Evolutionary conservation across 306 rosid genomes (phyloP).

Genomic region (Pterocarpus macrocarpus): DNA sequence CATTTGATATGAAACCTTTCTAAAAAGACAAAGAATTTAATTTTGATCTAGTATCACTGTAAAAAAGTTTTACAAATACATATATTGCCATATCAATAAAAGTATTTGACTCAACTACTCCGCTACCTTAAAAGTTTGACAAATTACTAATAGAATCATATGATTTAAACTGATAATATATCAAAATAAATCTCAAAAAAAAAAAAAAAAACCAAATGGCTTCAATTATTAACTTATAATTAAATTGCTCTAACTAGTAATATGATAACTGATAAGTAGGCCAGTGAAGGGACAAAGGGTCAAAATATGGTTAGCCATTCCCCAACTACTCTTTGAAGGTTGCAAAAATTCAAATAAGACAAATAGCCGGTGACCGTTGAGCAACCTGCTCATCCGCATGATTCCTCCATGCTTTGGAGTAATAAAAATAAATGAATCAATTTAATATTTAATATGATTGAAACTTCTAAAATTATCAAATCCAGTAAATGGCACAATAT

Average conservation of each 20-base stretch:
- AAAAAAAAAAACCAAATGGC: background rate
- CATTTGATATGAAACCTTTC: too few relatives aligned
- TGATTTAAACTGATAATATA: too few relatives aligned
- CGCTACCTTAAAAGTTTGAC: too few relatives aligned
- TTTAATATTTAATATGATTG: background rate
- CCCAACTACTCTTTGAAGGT: background rate
- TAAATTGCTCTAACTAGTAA: conserved; percentile 2
- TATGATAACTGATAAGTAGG: background rate
- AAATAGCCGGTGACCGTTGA: background rate
- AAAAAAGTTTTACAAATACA: too few relatives aligned
- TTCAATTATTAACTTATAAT: background rate
- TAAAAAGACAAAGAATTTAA: too few relatives aligned
- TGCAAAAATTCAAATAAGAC: conserved; percentile 3
- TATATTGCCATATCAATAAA: too few relatives aligned
- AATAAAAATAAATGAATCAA: background rate
- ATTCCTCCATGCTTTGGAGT: background rate
- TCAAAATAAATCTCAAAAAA: too few relatives aligned
- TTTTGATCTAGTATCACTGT: too few relatives aligned
- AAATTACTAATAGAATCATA: too few relatives aligned
- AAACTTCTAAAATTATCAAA: too few relatives aligned
- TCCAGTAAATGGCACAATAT: too few relatives aligned
- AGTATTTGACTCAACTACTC: too few relatives aligned
- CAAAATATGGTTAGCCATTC: background rate
- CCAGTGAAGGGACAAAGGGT: background rate
- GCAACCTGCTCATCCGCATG: background rate